Evolutionary conservation across 2,329 filamentous ascomycete species (phyloP), one percentile per base, ranked within the genome.

Genomic region (Alternaria arbusti): DNA sequence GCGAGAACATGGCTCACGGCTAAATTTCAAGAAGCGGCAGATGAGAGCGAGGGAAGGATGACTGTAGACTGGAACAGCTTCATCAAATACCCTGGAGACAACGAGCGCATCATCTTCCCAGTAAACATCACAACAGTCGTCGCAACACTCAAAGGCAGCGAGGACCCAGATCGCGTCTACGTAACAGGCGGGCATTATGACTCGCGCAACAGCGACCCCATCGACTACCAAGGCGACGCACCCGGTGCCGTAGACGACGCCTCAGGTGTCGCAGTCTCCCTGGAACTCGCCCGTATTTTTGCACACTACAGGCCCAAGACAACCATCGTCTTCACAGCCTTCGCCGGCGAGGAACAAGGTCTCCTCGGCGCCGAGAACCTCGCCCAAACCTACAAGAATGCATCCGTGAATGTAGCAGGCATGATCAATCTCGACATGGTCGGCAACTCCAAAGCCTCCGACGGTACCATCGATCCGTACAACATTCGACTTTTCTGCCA

Each of bases 371-470:
- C 84, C 3, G 73, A 77, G 9, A 82, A 83, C 72, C 77, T 87
- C 3, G 86, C 86, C 1, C 80, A 84, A 72, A 84, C 81, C 0
- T 82, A 85, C 66, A 82, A 81, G 25, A 84, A 85, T 64, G 78
- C 79, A 12, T 83, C 78, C 13, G 80, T 82, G 40, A 83, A 86
- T 68, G 82, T 87, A 11, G 84, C 85, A 66, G 85, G 82, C 11
- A 86, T 86, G 79, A 82, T 85, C 67, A 87, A 83, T 63, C 83
- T 86, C 74, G 85, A 87, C 72, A 86, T 87, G 63, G 82, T 87
- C 5, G 86, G 86, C 43, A 84, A 80, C 13, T 77, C 82, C 2
- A 79, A 75, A 5, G 82, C 79, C n/a, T 79, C 82, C 55, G 78
- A 80, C 17, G 82, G 81, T 32, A 73, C 75, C 23, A 70, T 74